Base-by-base conservation (phyloP, 352 stramenopile species). In the Pythium dissotocum region DNA sequence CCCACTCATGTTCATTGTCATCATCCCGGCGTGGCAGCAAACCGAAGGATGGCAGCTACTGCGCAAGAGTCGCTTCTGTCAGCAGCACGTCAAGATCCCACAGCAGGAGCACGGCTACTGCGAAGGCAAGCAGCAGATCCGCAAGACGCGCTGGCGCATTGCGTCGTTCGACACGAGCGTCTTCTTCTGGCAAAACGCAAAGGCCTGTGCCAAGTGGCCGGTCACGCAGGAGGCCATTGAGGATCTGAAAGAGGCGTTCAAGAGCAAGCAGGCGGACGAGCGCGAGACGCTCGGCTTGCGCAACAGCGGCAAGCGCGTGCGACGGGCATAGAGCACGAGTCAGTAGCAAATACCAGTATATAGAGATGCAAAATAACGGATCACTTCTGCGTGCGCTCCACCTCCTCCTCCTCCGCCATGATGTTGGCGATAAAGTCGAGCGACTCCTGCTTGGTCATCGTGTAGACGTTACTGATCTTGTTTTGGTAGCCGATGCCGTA, bases 401-500 rank as follows among this genome's bases (percentile, higher is more conserved):
- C 87, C 36, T 86, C 85, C 62, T 95, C 88, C 73, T 96, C 88
- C 60, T 93, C 85, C 14, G 86, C 87, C 87, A 96, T 96, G 65
- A 96, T 95, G 61, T 94, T 90, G 18, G 80, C 83, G 63, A 99
- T 98, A 57, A 99, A 99, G 24, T 97, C 90, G 21, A 99, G 85
- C 42, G 97, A 98, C 77, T 99, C 97, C 56, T 99, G 95, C 70
- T 98, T 98, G 8, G 83, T 90, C 87, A 99, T 95, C 8, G 85
- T 82, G 64, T 97, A 91, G n/a, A 92, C 91, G 83, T 88, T 96
- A 65, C 89, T 97, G 74, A 98, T 97, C 78, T 99, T 99, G 86
- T 99, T 99, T 76, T 99, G 96, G 79, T 99, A 97, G 61, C 91
- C 96, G 48, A 99, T 99, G 54, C 98, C 97, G 72, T 99, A 99